Evolutionary conservation across 768 basidiomycete species (phyloP), one percentile per base, ranked within the genome.

Genomic region (Hemileccinum impolitum): DNA sequence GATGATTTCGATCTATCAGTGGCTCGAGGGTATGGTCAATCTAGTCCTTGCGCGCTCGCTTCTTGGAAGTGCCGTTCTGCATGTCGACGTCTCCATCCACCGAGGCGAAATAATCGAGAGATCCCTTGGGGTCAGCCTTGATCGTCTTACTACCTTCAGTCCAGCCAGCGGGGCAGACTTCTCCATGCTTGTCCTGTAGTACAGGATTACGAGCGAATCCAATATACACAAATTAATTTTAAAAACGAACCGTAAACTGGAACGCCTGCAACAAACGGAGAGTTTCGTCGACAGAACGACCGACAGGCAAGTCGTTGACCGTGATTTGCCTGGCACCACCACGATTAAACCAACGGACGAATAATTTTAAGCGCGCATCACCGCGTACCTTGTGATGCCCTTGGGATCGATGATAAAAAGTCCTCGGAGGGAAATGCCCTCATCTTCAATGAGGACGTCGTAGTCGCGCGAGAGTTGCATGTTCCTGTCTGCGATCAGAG

Each of bases 151-250:
- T 70, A 31, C 90, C 88, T 61, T 90, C 84, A 14, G 74, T 82
- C 93, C 93, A 95, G 70, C 90, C 90, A 12, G 83, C 86, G 14
- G 93, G 94, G 75, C 93, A 95, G 18, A 94, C 93, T 66, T 96
- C 92, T 21, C 94, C 94, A 62, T 92, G 80, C 66, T 84, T 74
- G 52, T 95, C 93, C 89, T 63, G 44, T 14, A 18, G 4, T 23
- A 5, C 25, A 3, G 4, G 1, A 21, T 61, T 1, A 51, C 4
- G 5, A 35, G 6, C 8, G 2, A 12, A 31, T 15, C 21, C 11
- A n/a, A 45, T 9, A 2, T 10, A 40, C 23, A 44, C 41, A 41
- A 26, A 3, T 1, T 5, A 28, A 28, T 13, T 5, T 38, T 26
- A 21, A 30, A 28, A 6, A 73, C 82, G 36, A 62, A 90, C 88